Conservation (phyloP, 2,329 filamentous ascomycete species). For the Botrytis fabae region DNA sequence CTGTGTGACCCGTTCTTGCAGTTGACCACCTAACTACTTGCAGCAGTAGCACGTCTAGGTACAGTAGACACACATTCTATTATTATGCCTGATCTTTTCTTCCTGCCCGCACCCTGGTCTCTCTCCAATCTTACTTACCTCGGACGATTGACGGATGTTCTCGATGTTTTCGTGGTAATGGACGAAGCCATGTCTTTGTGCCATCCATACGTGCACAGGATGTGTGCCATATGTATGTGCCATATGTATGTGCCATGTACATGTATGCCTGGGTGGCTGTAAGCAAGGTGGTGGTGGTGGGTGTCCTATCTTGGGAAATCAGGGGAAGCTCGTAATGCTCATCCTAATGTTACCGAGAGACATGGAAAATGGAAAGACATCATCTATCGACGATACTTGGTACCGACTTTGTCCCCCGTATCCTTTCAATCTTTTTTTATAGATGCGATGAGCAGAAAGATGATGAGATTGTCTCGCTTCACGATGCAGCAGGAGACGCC, state of each 20-base stretch:
- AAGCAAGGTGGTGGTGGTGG: not conserved
- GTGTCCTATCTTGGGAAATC: not conserved
- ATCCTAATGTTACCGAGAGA: conserved; percentile 9
- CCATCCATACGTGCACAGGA: not conserved
- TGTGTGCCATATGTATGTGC: not conserved
- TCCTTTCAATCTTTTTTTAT: not conserved
- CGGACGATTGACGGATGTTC: not conserved
- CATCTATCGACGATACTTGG: not conserved
- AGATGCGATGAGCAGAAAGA: conserved; percentile 14
- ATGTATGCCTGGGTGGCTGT: not conserved
- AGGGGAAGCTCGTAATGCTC: conserved; percentile 12
- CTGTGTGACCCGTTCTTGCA: not conserved
- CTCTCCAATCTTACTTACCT: not conserved
- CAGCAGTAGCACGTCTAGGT: not conserved
- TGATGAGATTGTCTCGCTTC: conserved; percentile 18
- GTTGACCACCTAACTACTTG: not conserved
- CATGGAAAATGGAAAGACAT: not conserved
- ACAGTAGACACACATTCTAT: not conserved
- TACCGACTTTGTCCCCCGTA: not conserved
- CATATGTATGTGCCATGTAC: no score
- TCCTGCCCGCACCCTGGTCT: not conserved
- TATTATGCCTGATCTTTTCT: not conserved
- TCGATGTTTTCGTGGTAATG: not conserved
- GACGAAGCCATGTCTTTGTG: not conserved
- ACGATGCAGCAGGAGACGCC: not conserved